Evolutionary conservation across 2,329 filamentous ascomycete genomes (phyloP).

Genomic region (Aspergillus pseudonomiae): DNA sequence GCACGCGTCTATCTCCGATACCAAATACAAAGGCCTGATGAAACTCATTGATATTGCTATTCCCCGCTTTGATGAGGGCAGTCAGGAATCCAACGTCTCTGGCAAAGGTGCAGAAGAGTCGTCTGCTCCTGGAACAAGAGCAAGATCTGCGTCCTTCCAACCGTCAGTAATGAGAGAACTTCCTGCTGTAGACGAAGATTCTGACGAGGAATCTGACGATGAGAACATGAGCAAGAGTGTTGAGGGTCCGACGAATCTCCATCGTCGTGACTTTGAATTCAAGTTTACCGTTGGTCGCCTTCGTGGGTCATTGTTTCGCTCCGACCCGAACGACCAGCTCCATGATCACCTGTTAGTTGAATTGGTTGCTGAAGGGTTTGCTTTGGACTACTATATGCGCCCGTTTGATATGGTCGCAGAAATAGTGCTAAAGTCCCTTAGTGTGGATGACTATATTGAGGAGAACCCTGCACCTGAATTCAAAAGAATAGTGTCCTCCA

Average conservation of each 20-base stretch:
- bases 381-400: conserved; percentile 82
- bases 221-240: conserved; percentile 57
- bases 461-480: conserved; percentile 85
- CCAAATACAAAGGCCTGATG: conserved; percentile 97
- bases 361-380: conserved; percentile 85
- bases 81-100: conserved; percentile 39
- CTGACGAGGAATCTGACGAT: conserved; percentile 61
- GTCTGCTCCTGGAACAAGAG: conserved; percentile 40
- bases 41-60: conserved; percentile 93
- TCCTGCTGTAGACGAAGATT: conserved; percentile 73
- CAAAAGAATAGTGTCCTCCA: conserved; percentile 95
- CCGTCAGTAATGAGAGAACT: conserved; percentile 73
- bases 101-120: conserved; percentile 40
- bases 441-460: conserved; percentile 92
- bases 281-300: conserved; percentile 94
- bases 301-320: conserved; percentile 87
- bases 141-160: conserved; percentile 72
- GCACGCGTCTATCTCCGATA: conserved; percentile 88
- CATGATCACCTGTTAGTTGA: conserved; percentile 85
- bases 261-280: conserved; percentile 92
- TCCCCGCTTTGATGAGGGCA: conserved; percentile 70
- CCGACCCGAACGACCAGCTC: conserved; percentile 75
- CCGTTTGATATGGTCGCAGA: conserved; percentile 93
- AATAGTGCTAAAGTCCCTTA: conserved; percentile 82
- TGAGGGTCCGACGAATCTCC: conserved; percentile 66